Evolutionary conservation across 805 yeast genomes (phyloP), one percentile per base, ranked within the genome.

Genomic region (Kazachstania africana): DNA sequence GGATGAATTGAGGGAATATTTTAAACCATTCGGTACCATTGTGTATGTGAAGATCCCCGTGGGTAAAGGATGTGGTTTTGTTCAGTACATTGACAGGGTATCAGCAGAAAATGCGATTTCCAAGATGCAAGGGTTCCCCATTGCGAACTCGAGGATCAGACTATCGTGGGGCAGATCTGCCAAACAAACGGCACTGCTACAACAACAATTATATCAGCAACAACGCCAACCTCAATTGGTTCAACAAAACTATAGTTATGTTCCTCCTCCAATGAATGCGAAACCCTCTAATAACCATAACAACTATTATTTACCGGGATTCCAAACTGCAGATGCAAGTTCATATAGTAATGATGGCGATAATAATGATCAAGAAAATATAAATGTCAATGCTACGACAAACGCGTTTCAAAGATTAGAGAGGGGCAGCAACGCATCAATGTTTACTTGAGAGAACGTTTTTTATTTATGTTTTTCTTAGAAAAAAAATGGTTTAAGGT

Each of bases 71-170:
- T 83, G 94, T 58, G 95, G 94, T 1, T 84, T 87, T 59, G 84
- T 85, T 33, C 93, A 82, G 55, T 85, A 70, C 52, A 70, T 74
- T 25, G 72, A 77, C 32, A 65, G 94, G 35, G 72, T 74, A 27
- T 75, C 82, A 43, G 95, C 95, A 2, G 95, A 87, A 56, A 67
- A 67, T 33, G 94, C 95, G 8, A 80, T 85, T 39, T 65, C 72
- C 22, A 79, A 77, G 40, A 79, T 85, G 93, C 94, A 85, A 57
- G 94, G 94, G 8, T 82, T 75, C 50, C 83, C 84, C 23, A 77
- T 85, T 44, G 88, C 87, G 31, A 85, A 82, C 36, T 77, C 82
- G 35, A 68, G 88, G 38, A 75, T 85, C 29, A 66, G 94, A 44
- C 66, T 85, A 36, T 77, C 88, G 32, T 85, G 95, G 95, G 95